Conservation (phyloP, 805 yeast species). For the Schwanniomyces yamadae region DNA sequence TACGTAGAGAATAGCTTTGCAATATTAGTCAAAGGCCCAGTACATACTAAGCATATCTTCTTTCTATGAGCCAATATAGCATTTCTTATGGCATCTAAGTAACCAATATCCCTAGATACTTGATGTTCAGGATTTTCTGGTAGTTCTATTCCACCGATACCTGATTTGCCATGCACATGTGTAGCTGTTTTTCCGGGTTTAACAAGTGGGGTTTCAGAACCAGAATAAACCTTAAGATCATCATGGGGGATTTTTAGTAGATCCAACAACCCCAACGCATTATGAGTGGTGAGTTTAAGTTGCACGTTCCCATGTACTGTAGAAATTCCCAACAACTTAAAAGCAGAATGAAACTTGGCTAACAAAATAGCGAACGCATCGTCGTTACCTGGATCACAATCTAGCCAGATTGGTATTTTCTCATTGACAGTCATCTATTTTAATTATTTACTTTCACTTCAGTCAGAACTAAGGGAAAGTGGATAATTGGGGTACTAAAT, state of each 20-base stretch:
- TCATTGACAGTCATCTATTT: conserved; percentile 10
- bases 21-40: conserved; percentile 77
- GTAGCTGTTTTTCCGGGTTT: conserved; percentile 54
- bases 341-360: conserved; percentile 58
- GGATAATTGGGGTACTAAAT: background rate
- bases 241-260: conserved; percentile 41
- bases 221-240: conserved; percentile 66
- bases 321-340: conserved; percentile 64
- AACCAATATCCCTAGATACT: conserved; percentile 20
- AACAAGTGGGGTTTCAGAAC: conserved; percentile 57
- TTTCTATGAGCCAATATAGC: conserved; percentile 47
- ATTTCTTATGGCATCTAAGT: conserved; percentile 35
- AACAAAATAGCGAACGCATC: conserved; percentile 76
- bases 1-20: conserved; percentile 52
- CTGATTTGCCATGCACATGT: conserved; percentile 70
- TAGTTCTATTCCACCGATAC: conserved; percentile 71
- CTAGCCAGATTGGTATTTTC: conserved; percentile 71
- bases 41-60: conserved; percentile 61
- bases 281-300: conserved; percentile 61
- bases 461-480: background rate
- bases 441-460: background rate
- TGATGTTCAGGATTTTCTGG: conserved; percentile 48
- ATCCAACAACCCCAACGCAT: conserved; percentile 66
- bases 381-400: conserved; percentile 92
- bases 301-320: conserved; percentile 75